These are phyloP conservation scores for Geotrichum bryndzae DNA, from an alignment of 1,139 yeast genomes.

Conservation along the genomic window DNA sequence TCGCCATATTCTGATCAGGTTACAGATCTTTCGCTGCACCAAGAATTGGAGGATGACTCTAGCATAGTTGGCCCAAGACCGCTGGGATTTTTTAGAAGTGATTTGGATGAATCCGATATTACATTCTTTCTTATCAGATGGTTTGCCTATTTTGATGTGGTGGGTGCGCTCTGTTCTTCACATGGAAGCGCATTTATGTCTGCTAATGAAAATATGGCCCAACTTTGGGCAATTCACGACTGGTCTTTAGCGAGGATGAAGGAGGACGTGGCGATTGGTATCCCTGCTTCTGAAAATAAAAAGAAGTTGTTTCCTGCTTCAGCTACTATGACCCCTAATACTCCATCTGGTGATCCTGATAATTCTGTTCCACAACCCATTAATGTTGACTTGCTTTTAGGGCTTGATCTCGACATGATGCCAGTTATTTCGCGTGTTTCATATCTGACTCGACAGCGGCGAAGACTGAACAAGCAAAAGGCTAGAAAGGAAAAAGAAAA, in stretches of 20 bases:
- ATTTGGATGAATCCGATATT: slow-evolving; percentile 39
- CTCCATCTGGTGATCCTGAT: slow-evolving; percentile 8
- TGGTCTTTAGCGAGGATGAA: slow-evolving; percentile 20
- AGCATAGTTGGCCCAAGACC: slow-evolving; percentile 27
- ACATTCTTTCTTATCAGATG: slow-evolving; percentile 60
- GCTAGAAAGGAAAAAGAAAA: not conserved
- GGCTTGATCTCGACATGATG: slow-evolving; percentile 48
- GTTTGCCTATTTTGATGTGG: slow-evolving; percentile 66
- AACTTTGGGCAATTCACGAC: slow-evolving; percentile 27
- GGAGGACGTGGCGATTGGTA: slow-evolving; percentile 7
- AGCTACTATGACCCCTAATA: not conserved
- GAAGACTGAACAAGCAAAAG: slow-evolving; percentile 10
- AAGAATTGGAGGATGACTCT: not conserved
- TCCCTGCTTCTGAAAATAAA: not conserved
- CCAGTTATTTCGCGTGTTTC: slow-evolving; percentile 48
- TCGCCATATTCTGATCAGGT: not conserved
- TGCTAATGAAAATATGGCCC: slow-evolving; percentile 25
- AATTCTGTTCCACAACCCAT: slow-evolving; percentile 23
- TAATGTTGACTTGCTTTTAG: slow-evolving; percentile 48
- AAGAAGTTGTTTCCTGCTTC: not conserved
- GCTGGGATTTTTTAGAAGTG: slow-evolving; percentile 23
- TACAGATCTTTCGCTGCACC: not conserved
- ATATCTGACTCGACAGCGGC: slow-evolving; percentile 37
- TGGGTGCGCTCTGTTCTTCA: slow-evolving; percentile 47
- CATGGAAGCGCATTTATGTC: slow-evolving; percentile 28